Base-by-base conservation (phyloP, 257 asterid genomes). In the Ballota nigra region DNA sequence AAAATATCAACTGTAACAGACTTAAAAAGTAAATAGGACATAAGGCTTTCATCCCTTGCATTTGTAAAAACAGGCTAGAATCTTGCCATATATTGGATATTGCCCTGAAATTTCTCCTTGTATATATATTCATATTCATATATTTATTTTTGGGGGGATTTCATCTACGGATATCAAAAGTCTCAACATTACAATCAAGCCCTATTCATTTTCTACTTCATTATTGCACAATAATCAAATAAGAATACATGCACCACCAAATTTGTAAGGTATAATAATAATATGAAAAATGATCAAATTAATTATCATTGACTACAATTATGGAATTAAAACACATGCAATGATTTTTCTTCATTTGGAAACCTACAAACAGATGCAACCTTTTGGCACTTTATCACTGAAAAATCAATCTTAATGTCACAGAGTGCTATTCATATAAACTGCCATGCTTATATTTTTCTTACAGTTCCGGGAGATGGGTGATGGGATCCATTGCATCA, bases 21-120 rank as follows among this genome's bases (percentile, higher is more conserved):
- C 4, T 49, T 8, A 16, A 49, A 6, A 16, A 19, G 57, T n/a
- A 49, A 49, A 49, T 4, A 24, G 11, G 24, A 49, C 57, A 53
- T 20, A 53, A 53, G 29, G 60, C 15, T 20, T 53, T 53, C 28
- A 53, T 18, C 15, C 60, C 18, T 4, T 33, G 26, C 29, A 36
- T 4, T 8, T 38, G 74, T 69, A 56, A 68, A 19, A 18, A 20
- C 29, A 53, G 60, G 26, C 29, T 22, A 18, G 9, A 15, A 47
- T 16, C 10, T 4, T 47, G 15, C 26, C 20, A 40, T 40, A 11
- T 40, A 4, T 56, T 11, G 40, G 24, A 22, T 23, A 69, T 22
- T 69, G 33, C 64, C 66, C 31, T 13, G 66, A 40, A 69, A 15
- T 69, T 70, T 70, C 67, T 8, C 29, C 15, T 3, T 6, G 9